Conservation (phyloP, 805 yeast species). For the Kuraishia ogatae region DNA sequence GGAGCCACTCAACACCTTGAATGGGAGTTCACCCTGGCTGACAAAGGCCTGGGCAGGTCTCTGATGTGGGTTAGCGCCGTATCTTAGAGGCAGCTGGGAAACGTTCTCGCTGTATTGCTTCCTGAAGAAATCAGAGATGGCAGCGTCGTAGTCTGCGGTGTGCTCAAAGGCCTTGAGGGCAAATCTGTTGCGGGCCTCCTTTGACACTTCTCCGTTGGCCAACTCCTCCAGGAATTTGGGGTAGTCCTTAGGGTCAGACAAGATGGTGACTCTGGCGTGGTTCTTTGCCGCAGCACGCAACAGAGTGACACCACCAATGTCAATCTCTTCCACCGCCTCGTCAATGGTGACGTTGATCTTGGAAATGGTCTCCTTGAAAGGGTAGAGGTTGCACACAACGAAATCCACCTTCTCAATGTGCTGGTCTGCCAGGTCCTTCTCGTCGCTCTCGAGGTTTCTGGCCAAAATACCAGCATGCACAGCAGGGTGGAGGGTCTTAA, state of each 20-base stretch:
- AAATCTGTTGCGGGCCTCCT: conserved; percentile 66
- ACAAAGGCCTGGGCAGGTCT: conserved; percentile 98
- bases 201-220: conserved; percentile 61
- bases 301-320: conserved; percentile 96
- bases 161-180: conserved; percentile 98
- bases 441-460: conserved; percentile 85
- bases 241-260: conserved; percentile 93
- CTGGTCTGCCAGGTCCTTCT: conserved; percentile 78
- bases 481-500: conserved; percentile 96
- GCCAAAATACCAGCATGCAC: conserved; percentile 98
- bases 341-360: conserved; percentile 91
- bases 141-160: conserved; percentile 95
- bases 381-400: conserved; percentile 96
- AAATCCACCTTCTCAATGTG: conserved; percentile 93
- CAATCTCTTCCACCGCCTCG: conserved; percentile 98
- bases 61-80: conserved; percentile 99
- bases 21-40: conserved; percentile 79
- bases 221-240: conserved; percentile 80
- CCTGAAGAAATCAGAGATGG: conserved; percentile 95
- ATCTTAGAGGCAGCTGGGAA: conserved; percentile 89
- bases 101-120: conserved; percentile 88
- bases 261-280: conserved; percentile 90
- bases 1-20: conserved; percentile 87
- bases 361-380: conserved; percentile 95
- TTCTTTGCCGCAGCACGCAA: conserved; percentile 98